Evolutionary conservation across 2,329 filamentous ascomycete genomes (phyloP).

Genomic region (Curvularia sp.): DNA sequence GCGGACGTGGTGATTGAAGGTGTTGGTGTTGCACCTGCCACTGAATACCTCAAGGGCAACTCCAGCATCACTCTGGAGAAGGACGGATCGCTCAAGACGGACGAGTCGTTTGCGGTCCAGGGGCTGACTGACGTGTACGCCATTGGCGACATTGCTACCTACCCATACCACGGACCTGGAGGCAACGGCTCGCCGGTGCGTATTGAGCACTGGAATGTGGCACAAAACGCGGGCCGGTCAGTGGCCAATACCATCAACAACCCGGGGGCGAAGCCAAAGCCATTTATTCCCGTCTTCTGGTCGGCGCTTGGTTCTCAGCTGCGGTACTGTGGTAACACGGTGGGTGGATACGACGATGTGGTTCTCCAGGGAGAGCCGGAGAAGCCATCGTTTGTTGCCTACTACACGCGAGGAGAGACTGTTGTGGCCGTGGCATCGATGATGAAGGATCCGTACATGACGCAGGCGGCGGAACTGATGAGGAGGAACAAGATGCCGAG

Average conservation of each 20-base stretch:
- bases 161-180: constrained; percentile 90
- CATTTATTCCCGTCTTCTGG: constrained; percentile 96
- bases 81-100: constrained; percentile 84
- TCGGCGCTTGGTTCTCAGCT: constrained; percentile 88
- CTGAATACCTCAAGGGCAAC: constrained; percentile 80
- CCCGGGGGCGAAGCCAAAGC: constrained; percentile 65
- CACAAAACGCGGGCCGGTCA: constrained; percentile 85
- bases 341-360: constrained; percentile 83
- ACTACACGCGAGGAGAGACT: constrained; percentile 84
- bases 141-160: constrained; percentile 93
- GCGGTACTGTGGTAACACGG: constrained; percentile 90
- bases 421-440: constrained; percentile 91
- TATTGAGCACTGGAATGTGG: constrained; percentile 99
- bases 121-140: constrained; percentile 86
- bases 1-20: constrained; percentile 92
- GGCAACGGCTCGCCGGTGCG: constrained; percentile 75
- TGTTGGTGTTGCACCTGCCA: constrained; percentile 86
- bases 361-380: constrained; percentile 75
- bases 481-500: constrained; percentile 78
- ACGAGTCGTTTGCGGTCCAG: constrained; percentile 78
- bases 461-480: constrained; percentile 84
- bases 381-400: constrained; percentile 83
- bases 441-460: constrained; percentile 78
- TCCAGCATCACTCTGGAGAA: constrained; percentile 72
- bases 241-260: constrained; percentile 80